phyloP scores from a whole-genome alignment of 2,329 filamentous ascomycete genomes.

The Zymoseptoria pseudotritici region DNA sequence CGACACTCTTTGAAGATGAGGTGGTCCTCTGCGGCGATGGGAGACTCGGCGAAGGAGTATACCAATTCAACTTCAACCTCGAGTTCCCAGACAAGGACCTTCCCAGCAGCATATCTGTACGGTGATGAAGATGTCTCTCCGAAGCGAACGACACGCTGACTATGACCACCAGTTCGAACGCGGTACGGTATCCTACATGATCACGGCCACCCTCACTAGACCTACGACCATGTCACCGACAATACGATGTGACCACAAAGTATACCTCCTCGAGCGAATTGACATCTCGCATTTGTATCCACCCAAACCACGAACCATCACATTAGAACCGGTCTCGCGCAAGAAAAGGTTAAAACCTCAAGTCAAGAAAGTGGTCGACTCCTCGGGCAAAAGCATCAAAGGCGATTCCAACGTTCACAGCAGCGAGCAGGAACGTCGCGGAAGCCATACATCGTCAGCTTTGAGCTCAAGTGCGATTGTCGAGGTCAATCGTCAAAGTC shows the following conservation, averaged over 20 bases:
- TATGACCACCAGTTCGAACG: slow-evolving; percentile 72
- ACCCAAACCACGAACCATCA: slow-evolving; percentile 75
- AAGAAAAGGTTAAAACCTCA: slow-evolving; percentile 55
- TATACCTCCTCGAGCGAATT: slow-evolving; percentile 72
- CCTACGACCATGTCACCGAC: slow-evolving; percentile 80
- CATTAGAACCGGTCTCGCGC: slow-evolving; percentile 77
- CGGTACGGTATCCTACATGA: slow-evolving; percentile 83
- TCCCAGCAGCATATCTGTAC: slow-evolving; percentile 91
- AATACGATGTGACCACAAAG: slow-evolving; percentile 69
- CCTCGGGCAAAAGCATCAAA: slow-evolving; percentile 20
- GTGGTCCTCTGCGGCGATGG: slow-evolving; percentile 72
- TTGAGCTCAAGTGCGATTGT: slow-evolving; percentile 24
- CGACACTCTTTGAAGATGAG: slow-evolving; percentile 77
- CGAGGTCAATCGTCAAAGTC: slow-evolving; percentile 30
- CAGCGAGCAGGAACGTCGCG: slow-evolving; percentile 17
- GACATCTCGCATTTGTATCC: slow-evolving; percentile 70
- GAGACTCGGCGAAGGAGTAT: slow-evolving; percentile 63
- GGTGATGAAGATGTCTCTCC: slow-evolving; percentile 29
- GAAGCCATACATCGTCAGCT: slow-evolving; percentile 23
- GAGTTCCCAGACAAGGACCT: slow-evolving; percentile 61
- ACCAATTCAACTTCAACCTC: slow-evolving; percentile 72
- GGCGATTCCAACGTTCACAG: slow-evolving; percentile 15
- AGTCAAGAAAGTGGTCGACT: slow-evolving; percentile 23
- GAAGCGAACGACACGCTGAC: slow-evolving; percentile 9
- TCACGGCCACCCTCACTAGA: slow-evolving; percentile 81